Percentiles rank a stretch among this genome's conserved stretches.
These are phyloP conservation scores for Arabidopsis thaliana DNA, from an alignment of 345 rosid genomes.

Conservation along the genomic window DNA sequence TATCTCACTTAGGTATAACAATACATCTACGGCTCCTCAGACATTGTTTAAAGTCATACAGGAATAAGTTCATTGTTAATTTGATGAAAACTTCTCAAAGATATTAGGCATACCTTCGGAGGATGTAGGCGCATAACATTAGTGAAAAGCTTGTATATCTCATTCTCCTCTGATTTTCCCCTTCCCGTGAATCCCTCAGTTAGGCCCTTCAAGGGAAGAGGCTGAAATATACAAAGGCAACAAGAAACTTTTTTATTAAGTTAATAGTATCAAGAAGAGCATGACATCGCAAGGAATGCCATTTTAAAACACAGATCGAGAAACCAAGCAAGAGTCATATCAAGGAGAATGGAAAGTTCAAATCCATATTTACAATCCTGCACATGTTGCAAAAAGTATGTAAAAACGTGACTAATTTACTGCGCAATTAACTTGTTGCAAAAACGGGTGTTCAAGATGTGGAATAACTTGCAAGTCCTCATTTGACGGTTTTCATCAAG, in stretches of 20 bases:
- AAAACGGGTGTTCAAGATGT: slow-evolving; percentile 5
- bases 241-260: neutral
- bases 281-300: slow-evolving; percentile 7
- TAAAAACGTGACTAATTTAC: slow-evolving; percentile 7
- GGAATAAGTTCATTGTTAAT: neutral
- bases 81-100: neutral
- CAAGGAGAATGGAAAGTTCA: neutral
- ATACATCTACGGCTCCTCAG: slow-evolving; percentile 13
- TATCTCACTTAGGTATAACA: slow-evolving; percentile 25
- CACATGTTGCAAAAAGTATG: slow-evolving; percentile 4
- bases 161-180: slow-evolving; percentile 63
- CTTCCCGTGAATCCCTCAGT: slow-evolving; percentile 73
- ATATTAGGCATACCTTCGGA: slow-evolving; percentile 64
- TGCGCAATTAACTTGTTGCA: neutral
- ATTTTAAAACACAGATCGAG: neutral
- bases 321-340: slow-evolving; percentile 12
- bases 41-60: slow-evolving; percentile 16
- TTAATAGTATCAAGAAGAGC: slow-evolving; percentile 19
- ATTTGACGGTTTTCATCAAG: neutral
- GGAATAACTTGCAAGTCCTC: slow-evolving; percentile 21
- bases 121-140: slow-evolving; percentile 71
- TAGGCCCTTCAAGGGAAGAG: slow-evolving; percentile 76
- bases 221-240: slow-evolving; percentile 56
- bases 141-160: slow-evolving; percentile 75
- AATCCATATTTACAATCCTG: slow-evolving; percentile 4